Base-by-base conservation (phyloP, 805 yeast species). In the Yamadazyma ubonensis region DNA sequence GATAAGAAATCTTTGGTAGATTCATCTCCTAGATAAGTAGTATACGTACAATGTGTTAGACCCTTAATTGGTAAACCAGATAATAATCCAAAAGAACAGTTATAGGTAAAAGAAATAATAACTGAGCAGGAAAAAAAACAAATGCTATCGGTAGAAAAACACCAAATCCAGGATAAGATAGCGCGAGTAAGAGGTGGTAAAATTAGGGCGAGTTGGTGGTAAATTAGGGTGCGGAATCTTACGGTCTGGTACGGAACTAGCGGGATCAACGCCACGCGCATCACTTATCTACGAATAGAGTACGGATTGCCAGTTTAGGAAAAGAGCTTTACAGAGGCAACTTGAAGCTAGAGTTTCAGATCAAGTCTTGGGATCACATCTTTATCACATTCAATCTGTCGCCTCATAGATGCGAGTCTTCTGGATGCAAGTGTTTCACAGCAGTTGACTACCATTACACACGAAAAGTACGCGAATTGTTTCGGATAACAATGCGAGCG, bases 381-480 rank as follows among this genome's bases (percentile, higher is more conserved):
- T n/a, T n/a, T n/a, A 23, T 21, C 23, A 21, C 23, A 7, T 21
- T 6, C 9, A 21, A 21, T 6, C 26, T 23, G 26, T 12, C n/a
- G n/a, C n/a, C n/a, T n/a, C n/a, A n/a, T n/a, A n/a, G n/a, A n/a
- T n/a, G n/a, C n/a, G n/a, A n/a, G n/a, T n/a, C n/a, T n/a, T n/a
- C n/a, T n/a, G n/a, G n/a, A 23, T 10, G 26, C 26, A 23, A 23
- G n/a, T n/a, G 16, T 15, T 27, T 16, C 30, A 12, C 35, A 12
- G 35, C 38, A 35, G 26, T 35, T 35, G 31, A 35, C 38, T 27
- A 35, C 38, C 35, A 20, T 6, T 11, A 11, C 9, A 18, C 26
- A 28, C 39, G 33, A 16, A 19, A 33, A 15, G 32, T 10, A 36
- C 39, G 39, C 39, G 39, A 36, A 36, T 18, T 36, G 39, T 36